Percentiles rank a stretch among this genome's conserved stretches.
phyloP scores from a whole-genome alignment of 495 filamentous ascomycete species.

The Chlorociboria aeruginascens region DNA sequence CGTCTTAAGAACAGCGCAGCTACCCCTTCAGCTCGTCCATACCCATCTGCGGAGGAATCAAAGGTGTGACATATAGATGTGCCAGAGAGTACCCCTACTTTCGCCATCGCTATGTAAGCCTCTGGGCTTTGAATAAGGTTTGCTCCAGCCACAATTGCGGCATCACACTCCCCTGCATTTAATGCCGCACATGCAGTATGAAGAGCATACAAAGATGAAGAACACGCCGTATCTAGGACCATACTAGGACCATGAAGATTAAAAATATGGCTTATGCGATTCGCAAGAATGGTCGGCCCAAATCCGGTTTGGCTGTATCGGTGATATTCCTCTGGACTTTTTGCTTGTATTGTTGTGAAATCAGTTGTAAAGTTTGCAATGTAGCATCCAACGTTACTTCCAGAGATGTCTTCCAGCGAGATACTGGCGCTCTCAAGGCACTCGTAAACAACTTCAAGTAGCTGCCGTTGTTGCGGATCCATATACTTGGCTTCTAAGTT shows the following conservation, averaged over 20 bases:
- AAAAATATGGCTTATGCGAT: slow-evolving; percentile 47
- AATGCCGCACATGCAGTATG: slow-evolving; percentile 20
- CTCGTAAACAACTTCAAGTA: slow-evolving; percentile 38
- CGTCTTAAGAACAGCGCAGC: slow-evolving; percentile 47
- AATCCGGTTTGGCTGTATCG: slow-evolving; percentile 22
- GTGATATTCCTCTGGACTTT: slow-evolving; percentile 24
- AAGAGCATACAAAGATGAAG: slow-evolving; percentile 2
- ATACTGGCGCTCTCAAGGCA: slow-evolving; percentile 12
- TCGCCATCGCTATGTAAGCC: slow-evolving; percentile 12
- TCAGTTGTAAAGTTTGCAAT: slow-evolving; percentile 26
- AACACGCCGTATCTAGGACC: slow-evolving; percentile 12
- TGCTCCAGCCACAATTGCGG: slow-evolving; percentile 27
- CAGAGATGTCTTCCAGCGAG: slow-evolving; percentile 17
- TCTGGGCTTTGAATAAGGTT: slow-evolving; percentile 7
- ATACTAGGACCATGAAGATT: slow-evolving; percentile 35
- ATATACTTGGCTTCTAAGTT: slow-evolving; percentile 19
- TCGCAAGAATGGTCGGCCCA: slow-evolving; percentile 41
- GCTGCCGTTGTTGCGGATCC: slow-evolving; percentile 44
- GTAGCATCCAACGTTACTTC: slow-evolving; percentile 18
- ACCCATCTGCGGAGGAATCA: slow-evolving; percentile 49
- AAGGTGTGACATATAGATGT: slow-evolving; percentile 27
- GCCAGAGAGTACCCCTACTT: slow-evolving; percentile 27
- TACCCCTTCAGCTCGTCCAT: slow-evolving; percentile 51
- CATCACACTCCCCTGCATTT: slow-evolving; percentile 20
- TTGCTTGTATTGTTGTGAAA: slow-evolving; percentile 22